Conservation (phyloP, 2,329 filamentous ascomycete genomes). For the Sordariomycetes sp. region DNA sequence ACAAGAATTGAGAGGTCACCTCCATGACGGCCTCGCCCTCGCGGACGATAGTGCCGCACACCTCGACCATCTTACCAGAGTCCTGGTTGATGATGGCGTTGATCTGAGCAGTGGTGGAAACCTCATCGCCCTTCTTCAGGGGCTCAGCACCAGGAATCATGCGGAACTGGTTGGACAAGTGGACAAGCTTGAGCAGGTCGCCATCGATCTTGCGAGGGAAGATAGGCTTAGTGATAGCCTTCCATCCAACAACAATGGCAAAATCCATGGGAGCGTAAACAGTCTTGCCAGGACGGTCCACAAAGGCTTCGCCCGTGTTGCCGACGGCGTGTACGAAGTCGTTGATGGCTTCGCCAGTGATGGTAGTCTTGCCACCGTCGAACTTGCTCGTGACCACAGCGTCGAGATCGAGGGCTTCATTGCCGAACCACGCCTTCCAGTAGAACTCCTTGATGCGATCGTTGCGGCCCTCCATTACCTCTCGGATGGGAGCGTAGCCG, state of each 20-base stretch:
- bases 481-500: constrained; percentile 93
- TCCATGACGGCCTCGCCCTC: constrained; percentile 88
- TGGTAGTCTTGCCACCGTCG: constrained; percentile 77
- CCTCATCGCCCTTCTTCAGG: constrained; percentile 87
- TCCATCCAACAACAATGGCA: constrained; percentile 96
- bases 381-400: constrained; percentile 79
- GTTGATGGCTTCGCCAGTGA: constrained; percentile 88
- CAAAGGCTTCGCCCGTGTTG: constrained; percentile 94
- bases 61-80: constrained; percentile 98
- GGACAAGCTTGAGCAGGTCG: constrained; percentile 89
- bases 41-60: constrained; percentile 91
- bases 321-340: constrained; percentile 99
- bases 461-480: constrained; percentile 93
- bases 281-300: constrained; percentile 88
- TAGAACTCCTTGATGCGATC: constrained; percentile 99
- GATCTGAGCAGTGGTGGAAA: constrained; percentile 89
- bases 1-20: constrained; percentile 96
- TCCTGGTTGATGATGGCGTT: constrained; percentile 98
- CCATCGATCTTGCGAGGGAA: constrained; percentile 96
- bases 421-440: constrained; percentile 94
- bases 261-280: constrained; percentile 98
- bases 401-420: constrained; percentile 75
- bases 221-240: constrained; percentile 98
- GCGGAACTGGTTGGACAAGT: constrained; percentile 94
- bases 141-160: constrained; percentile 96